Conservation (phyloP, 495 filamentous ascomycete species). For the Neohortaea acidophila region DNA sequence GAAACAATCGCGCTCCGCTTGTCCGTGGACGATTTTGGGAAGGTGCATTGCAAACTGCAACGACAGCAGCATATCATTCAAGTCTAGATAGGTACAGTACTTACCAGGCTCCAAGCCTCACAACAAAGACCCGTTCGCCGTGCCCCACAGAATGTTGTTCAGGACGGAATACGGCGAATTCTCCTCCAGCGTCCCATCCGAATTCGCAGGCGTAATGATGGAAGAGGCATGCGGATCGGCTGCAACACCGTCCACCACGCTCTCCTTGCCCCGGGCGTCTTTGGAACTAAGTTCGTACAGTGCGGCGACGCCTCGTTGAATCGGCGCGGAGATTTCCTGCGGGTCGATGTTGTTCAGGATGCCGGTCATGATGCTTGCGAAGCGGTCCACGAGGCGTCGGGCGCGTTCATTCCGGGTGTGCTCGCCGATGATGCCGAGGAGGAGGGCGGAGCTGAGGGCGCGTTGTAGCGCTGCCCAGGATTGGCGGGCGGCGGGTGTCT, state of each 20-base stretch:
- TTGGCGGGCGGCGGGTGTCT: conserved; percentile 44
- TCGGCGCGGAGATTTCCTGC: conserved; percentile 25
- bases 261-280: background rate
- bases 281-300: conserved; percentile 15
- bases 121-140: background rate
- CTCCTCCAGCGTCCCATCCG: conserved; percentile 10
- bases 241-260: background rate
- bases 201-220: conserved; percentile 8
- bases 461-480: conserved; percentile 55
- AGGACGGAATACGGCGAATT: conserved; percentile 19
- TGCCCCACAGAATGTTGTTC: conserved; percentile 20
- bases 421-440: conserved; percentile 50
- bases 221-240: background rate
- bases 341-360: conserved; percentile 23
- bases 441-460: conserved; percentile 46
- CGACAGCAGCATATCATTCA: too few relatives aligned
- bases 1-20: too few relatives aligned
- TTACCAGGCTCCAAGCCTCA: too few relatives aligned
- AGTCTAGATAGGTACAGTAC: too few relatives aligned
- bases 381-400: conserved; percentile 20
- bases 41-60: too few relatives aligned
- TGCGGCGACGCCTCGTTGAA: conserved; percentile 23
- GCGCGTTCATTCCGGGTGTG: conserved; percentile 25
- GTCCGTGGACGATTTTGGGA: too few relatives aligned
- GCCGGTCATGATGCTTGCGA: conserved; percentile 23